Evolutionary conservation across 2,329 filamentous ascomycete genomes (phyloP).

Genomic region (Calonectria honghensis): DNA sequence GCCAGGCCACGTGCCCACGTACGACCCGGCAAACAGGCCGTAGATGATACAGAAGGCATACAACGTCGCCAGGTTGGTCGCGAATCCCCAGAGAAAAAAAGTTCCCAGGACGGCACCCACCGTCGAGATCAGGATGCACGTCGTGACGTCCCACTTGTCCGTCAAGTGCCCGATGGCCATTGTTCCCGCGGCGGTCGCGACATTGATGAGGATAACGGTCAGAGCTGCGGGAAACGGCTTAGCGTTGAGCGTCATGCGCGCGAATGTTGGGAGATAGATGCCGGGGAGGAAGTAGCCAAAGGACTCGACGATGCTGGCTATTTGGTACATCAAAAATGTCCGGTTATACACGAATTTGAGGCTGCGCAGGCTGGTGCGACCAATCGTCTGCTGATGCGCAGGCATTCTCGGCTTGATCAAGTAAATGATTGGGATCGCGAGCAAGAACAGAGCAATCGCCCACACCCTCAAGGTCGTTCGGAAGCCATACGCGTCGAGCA

Average conservation of each 20-base stretch:
- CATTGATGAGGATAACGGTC: constrained; percentile 73
- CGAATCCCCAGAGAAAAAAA: constrained; percentile 75
- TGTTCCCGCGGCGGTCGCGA: constrained; percentile 72
- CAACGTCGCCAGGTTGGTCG: constrained; percentile 69
- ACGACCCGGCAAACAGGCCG: constrained; percentile 77
- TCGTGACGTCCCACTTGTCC: constrained; percentile 68
- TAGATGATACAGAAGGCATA: constrained; percentile 76
- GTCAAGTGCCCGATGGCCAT: constrained; percentile 64
- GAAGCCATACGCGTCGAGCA: constrained; percentile 13
- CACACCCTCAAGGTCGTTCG: constrained; percentile 56
- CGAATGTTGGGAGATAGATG: constrained; percentile 75
- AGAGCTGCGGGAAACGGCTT: constrained; percentile 68
- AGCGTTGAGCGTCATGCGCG: constrained; percentile 65
- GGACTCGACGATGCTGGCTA: constrained; percentile 73
- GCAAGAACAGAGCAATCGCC: constrained; percentile 67
- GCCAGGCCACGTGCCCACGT: constrained; percentile 75
- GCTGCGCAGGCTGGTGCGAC: constrained; percentile 58
- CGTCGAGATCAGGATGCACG: constrained; percentile 72
- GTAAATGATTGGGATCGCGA: constrained; percentile 70
- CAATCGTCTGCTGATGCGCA: constrained; percentile 38
- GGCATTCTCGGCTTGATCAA: constrained; percentile 72
- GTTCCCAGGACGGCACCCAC: constrained; percentile 71
- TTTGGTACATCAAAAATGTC: constrained; percentile 72
- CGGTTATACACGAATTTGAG: constrained; percentile 69
- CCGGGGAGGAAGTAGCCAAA: constrained; percentile 76